These are phyloP conservation scores for Apiosordaria backusii DNA, from an alignment of 495 filamentous ascomycete genomes.

Conservation along the genomic window DNA sequence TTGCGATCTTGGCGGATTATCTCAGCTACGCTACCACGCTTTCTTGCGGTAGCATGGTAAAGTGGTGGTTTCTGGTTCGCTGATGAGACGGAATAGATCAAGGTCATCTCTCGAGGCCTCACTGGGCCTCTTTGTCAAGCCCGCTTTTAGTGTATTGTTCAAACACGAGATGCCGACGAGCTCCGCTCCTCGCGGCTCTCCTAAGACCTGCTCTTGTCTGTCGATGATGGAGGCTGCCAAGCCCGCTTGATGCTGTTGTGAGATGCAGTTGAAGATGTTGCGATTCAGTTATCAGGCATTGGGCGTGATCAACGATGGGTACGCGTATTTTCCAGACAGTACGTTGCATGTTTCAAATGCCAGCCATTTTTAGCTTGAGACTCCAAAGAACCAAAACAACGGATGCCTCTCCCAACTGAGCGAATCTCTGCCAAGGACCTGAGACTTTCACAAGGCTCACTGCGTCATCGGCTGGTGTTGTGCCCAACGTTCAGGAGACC, in stretches of 20 bases:
- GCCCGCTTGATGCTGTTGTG: too few relatives aligned
- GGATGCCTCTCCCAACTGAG: not conserved
- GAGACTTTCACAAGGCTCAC: not conserved
- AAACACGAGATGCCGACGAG: not conserved
- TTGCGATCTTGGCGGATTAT: not conserved
- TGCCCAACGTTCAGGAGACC: not conserved
- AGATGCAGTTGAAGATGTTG: too few relatives aligned
- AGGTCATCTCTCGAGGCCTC: too few relatives aligned
- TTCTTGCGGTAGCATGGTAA: too few relatives aligned
- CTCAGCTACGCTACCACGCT: too few relatives aligned
- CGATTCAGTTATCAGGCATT: not conserved
- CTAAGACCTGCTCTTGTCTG: not conserved
- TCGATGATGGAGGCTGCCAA: too few relatives aligned
- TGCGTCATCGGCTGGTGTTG: constrained; percentile 2
- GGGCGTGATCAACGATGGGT: not conserved
- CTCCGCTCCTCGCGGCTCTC: not conserved
- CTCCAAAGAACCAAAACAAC: not conserved
- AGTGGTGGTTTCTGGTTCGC: too few relatives aligned
- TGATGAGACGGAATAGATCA: too few relatives aligned
- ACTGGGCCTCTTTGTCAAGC: too few relatives aligned
- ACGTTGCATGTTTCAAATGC: not conserved
- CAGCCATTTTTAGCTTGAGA: not conserved
- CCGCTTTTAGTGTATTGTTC: not conserved
- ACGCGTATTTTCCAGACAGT: not conserved
- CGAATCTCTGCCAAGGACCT: not conserved